phyloP scores from a whole-genome alignment of 2,329 filamentous ascomycete species.

The Incumbomyces delicatus region DNA sequence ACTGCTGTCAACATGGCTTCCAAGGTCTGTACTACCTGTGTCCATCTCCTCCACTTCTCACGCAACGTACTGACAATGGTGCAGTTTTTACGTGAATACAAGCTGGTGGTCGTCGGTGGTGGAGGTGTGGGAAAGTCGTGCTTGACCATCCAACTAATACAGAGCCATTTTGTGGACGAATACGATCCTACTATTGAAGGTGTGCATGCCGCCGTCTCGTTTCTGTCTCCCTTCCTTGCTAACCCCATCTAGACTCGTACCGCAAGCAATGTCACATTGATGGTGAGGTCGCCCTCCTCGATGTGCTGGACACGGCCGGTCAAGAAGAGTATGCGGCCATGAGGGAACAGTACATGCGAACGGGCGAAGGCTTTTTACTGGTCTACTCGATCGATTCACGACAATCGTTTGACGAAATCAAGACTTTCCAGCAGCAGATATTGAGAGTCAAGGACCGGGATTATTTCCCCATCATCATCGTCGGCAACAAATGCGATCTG shows the following conservation, averaged over 20 bases:
- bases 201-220: constrained; percentile 22
- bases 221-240: background rate
- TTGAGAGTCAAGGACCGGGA: constrained; percentile 98
- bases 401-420: constrained; percentile 96
- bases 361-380: constrained; percentile 92
- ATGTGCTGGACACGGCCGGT: constrained; percentile 94
- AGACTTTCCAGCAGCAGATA: constrained; percentile 98
- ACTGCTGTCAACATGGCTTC: constrained; percentile 26
- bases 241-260: constrained; percentile 67
- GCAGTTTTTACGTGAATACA: constrained; percentile 83
- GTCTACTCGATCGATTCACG: constrained; percentile 97
- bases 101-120: constrained; percentile 92
- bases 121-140: constrained; percentile 99
- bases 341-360: constrained; percentile 99
- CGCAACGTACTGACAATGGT: background rate
- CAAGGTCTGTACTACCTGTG: constrained; percentile 27
- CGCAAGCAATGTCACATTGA: constrained; percentile 99
- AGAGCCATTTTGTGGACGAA: constrained; percentile 97
- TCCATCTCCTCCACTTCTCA: background rate
- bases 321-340: constrained; percentile 99
- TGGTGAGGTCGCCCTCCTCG: constrained; percentile 92
- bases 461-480: constrained; percentile 98
- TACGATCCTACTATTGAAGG: constrained; percentile 99
- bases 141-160: constrained; percentile 91
- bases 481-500: constrained; percentile 98